phyloP scores from a whole-genome alignment of 768 basidiomycete species.

The Russula ochroleuca region DNA sequence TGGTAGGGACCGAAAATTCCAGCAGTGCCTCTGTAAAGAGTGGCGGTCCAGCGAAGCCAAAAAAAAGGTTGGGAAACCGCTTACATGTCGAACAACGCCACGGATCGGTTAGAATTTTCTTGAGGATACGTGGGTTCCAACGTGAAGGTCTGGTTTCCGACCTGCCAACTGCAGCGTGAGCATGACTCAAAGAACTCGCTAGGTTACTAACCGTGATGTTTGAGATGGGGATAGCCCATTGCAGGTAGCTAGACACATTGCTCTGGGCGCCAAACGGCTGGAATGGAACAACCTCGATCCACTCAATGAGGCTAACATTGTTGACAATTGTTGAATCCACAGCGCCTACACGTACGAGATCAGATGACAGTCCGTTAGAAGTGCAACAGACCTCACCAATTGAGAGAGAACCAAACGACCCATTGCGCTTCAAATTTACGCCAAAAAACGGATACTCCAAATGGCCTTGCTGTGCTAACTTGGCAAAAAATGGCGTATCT shows the following conservation, averaged over 20 bases:
- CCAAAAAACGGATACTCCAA: conserved; percentile 75
- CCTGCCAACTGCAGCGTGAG: not conserved
- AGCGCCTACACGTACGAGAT: conserved; percentile 51
- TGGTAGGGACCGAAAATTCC: conserved; percentile 76
- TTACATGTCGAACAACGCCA: conserved; percentile 73
- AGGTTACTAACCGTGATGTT: conserved; percentile 46
- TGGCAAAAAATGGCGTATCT: conserved; percentile 69
- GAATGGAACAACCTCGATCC: conserved; percentile 75
- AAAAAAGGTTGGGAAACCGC: conserved; percentile 31
- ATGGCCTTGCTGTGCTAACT: conserved; percentile 56
- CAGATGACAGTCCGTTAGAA: conserved; percentile 6
- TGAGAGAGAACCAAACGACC: conserved; percentile 54
- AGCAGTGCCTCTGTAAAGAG: conserved; percentile 50
- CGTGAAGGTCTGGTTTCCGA: conserved; percentile 35
- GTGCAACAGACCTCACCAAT: conserved; percentile 45
- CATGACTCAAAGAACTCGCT: not conserved
- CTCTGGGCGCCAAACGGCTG: conserved; percentile 54
- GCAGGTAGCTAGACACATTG: conserved; percentile 65
- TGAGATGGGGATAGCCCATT: conserved; percentile 65
- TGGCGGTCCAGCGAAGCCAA: not conserved
- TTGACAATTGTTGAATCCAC: conserved; percentile 65
- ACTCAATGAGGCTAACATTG: conserved; percentile 55
- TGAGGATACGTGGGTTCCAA: conserved; percentile 63
- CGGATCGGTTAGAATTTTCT: conserved; percentile 48
- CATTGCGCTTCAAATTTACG: conserved; percentile 57